phyloP scores from a whole-genome alignment of 2,329 filamentous ascomycete genomes.

The Orbilia ellipsospora region DNA sequence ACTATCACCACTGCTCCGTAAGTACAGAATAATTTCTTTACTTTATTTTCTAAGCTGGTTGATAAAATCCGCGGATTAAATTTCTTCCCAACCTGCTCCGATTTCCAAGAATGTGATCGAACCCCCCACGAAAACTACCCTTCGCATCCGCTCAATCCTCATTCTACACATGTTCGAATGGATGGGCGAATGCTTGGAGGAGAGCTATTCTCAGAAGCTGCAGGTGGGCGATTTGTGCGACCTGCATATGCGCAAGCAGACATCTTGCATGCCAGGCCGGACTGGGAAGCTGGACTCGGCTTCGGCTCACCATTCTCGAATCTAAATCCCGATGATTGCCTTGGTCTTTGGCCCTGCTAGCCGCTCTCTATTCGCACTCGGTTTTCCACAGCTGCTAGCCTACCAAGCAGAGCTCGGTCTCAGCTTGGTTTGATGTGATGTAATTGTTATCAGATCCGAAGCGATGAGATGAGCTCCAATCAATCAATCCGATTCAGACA shows the following conservation, averaged over 20 bases:
- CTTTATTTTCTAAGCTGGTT: no score
- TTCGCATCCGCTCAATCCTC: neutral
- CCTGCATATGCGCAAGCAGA: conserved; percentile 41
- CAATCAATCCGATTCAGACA: no score
- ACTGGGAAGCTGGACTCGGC: conserved; percentile 39
- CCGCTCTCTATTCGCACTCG: no score
- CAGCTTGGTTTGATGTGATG: conserved; percentile 20
- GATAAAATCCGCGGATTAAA: no score
- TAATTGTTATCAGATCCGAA: conserved; percentile 44
- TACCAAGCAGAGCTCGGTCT: no score
- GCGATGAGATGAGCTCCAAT: conserved; percentile 8
- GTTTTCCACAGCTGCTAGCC: no score
- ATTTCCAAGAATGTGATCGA: conserved; percentile 22
- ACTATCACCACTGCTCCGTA: neutral
- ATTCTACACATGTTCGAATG: no score
- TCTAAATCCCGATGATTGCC: conserved; percentile 18
- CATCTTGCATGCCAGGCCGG: conserved; percentile 28
- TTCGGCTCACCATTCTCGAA: conserved; percentile 18
- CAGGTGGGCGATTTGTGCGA: conserved; percentile 34
- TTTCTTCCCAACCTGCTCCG: neutral
- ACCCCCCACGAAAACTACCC: neutral
- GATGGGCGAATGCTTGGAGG: neutral
- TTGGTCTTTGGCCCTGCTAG: neutral
- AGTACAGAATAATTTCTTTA: conserved; percentile 9
- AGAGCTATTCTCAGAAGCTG: conserved; percentile 32